Percentiles rank a stretch among this genome's conserved stretches.
These are phyloP conservation scores for Diplogelasinospora grovesii DNA, from an alignment of 495 filamentous ascomycete species.

Conservation along the genomic window DNA sequence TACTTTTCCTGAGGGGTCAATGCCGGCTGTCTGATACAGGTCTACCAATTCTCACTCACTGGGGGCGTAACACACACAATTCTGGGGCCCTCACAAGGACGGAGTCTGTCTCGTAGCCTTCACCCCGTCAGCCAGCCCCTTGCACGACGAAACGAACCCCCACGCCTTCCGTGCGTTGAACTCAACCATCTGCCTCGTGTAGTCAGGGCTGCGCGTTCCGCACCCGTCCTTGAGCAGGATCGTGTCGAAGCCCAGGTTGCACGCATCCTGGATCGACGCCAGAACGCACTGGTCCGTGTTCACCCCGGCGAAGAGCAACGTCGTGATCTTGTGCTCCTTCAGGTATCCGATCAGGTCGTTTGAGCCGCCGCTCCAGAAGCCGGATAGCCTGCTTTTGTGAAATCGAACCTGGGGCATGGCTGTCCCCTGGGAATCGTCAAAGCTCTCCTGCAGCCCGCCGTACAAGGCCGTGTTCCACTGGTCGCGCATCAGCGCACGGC, in stretches of 20 bases:
- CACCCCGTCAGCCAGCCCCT: too few species aligned
- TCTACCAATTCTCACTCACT: too few species aligned
- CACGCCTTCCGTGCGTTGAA: background rate
- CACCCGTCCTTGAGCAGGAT: conserved; percentile 1
- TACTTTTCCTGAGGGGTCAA: too few species aligned
- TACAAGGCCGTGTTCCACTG: conserved; percentile 7
- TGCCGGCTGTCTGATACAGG: too few species aligned
- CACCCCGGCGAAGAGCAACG: conserved; percentile 4
- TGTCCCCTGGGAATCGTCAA: background rate
- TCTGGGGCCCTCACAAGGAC: too few species aligned
- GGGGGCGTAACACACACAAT: too few species aligned
- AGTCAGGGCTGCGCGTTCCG: conserved; percentile 1
- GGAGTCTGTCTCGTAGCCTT: too few species aligned
- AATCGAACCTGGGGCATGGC: background rate
- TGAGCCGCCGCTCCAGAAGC: conserved; percentile 2
- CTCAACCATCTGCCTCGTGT: background rate
- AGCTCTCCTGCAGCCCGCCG: background rate
- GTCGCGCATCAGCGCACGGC: conserved; percentile 2
- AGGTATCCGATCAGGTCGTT: background rate
- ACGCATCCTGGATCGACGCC: conserved; percentile 3
- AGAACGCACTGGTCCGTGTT: conserved; percentile 6
- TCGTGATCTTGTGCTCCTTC: conserved; percentile 1
- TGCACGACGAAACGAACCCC: conserved; percentile 3
- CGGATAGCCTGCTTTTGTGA: conserved; percentile 1
- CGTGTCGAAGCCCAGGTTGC: conserved; percentile 1